Evolutionary conservation across 2,329 filamentous ascomycete species (phyloP), one percentile per base, ranked within the genome.

Genomic region (Laburnicola sp.): DNA sequence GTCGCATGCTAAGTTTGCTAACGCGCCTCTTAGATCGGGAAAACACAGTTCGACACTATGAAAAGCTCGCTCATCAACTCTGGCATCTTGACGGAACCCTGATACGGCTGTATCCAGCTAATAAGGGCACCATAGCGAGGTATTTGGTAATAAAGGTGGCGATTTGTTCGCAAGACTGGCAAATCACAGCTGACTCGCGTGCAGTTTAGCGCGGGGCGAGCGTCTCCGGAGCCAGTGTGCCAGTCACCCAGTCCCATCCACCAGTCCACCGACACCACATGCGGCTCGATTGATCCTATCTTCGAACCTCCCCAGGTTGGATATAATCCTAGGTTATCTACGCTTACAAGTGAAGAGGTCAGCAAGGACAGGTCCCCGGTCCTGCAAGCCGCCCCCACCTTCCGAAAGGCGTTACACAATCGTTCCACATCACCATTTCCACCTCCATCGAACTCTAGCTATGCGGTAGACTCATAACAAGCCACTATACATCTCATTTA

Each of bases 21-120:
- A 64, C 31, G 7, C n/a, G 26, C 4, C 2, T 1, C 10, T 16
- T 21, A 77, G 71, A 75, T 70, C 16, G 78, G 78, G 10, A 80
- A 78, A 64, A 79, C 77, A 9, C 75, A 81, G 54, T 76, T 80
- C 31, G 77, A 80, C 54, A 70, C 71, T 10, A 78, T 81, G 76
- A 75, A 72, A 51, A 63, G 54, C 36, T 61, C 70, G 9, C 57
- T 73, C 1, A 63, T 71, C 34, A 72, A 73, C 42, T 63, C 69
- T 11, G 68, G 69, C 9, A 32, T 50, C 10, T 4, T 53, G 47
- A 45, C 43, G 11, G 34, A 38, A 26, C n/a, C 21, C 10, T 45
- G 32, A 45, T 21, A 30, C 10, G 10, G 28, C 6, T 10, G 28
- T 30, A 11, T 11, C 5, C 31, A 22, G 26, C 9, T 2, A 16